phyloP scores from a whole-genome alignment of 163 green algal species.

The Coccomyxa subellipsoidea region DNA sequence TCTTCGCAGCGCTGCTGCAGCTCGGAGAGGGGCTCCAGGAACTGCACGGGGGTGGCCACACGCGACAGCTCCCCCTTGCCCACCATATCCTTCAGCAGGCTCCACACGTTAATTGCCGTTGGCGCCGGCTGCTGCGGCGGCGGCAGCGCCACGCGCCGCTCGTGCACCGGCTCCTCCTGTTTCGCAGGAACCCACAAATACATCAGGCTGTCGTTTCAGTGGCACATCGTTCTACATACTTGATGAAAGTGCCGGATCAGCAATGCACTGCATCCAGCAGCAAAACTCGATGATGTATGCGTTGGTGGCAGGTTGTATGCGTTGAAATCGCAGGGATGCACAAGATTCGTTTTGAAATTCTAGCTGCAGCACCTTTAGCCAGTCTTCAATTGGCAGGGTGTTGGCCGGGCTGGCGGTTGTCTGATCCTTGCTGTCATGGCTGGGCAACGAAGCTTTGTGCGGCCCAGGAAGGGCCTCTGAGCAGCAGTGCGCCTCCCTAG shows the following conservation, averaged over 20 bases:
- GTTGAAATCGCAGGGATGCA: too few species aligned
- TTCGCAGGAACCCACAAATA: neutral
- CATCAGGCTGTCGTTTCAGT: neutral
- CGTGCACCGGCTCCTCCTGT: constrained; percentile 12
- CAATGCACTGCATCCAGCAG: too few species aligned
- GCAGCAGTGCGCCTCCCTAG: neutral
- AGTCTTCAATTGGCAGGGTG: neutral
- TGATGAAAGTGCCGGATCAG: too few species aligned
- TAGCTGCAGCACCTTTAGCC: neutral
- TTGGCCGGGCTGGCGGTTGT: neutral
- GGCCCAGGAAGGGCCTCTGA: neutral
- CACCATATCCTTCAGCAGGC: constrained; percentile 78
- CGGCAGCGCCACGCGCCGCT: constrained; percentile 48
- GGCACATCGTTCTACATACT: too few species aligned
- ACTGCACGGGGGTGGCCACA: constrained; percentile 79
- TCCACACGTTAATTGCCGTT: constrained; percentile 54
- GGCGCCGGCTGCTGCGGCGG: constrained; percentile 58
- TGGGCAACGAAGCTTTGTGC: neutral
- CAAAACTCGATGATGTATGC: too few species aligned
- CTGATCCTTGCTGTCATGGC: neutral
- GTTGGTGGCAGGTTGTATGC: too few species aligned
- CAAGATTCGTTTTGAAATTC: too few species aligned
- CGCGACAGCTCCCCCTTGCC: constrained; percentile 69
- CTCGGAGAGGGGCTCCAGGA: constrained; percentile 84
- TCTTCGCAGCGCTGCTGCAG: constrained; percentile 74